Conservation (phyloP, 1,284 basidiomycete species). For the Vanrija sp. region DNA sequence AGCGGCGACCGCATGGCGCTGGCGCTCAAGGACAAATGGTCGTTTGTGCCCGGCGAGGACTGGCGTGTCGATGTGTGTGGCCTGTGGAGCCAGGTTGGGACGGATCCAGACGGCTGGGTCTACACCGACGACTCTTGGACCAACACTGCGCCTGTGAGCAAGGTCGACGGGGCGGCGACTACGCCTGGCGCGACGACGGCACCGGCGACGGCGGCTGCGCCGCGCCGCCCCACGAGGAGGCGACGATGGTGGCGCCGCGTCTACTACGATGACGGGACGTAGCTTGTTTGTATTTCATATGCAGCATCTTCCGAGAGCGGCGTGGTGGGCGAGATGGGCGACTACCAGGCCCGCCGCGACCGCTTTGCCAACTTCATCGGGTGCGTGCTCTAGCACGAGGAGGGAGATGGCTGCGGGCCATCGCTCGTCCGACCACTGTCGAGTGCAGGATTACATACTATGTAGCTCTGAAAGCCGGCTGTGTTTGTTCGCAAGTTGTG, state of each 20-base stretch:
- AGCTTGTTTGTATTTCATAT: too few species aligned
- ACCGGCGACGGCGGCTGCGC: background rate
- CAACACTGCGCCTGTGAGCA: slow-evolving; percentile 2
- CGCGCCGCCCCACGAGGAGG: slow-evolving; percentile 13
- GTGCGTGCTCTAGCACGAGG: too few species aligned
- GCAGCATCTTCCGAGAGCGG: too few species aligned
- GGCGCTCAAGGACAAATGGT: slow-evolving; percentile 40
- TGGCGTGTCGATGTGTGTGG: slow-evolving; percentile 46
- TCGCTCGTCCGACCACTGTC: too few species aligned
- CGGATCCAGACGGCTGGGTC: slow-evolving; percentile 45
- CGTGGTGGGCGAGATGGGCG: too few species aligned
- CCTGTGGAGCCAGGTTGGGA: slow-evolving; percentile 39
- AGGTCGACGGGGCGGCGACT: background rate
- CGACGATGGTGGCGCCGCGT: slow-evolving; percentile 19
- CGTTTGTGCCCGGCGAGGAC: slow-evolving; percentile 44
- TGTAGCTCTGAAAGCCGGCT: too few species aligned
- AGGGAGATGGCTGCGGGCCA: too few species aligned
- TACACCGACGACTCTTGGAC: slow-evolving; percentile 48
- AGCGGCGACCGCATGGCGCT: slow-evolving; percentile 30
- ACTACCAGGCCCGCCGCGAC: too few species aligned
- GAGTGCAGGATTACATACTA: too few species aligned
- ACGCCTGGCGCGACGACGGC: background rate
- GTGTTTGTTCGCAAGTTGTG: too few species aligned
- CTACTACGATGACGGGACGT: slow-evolving; percentile 1
- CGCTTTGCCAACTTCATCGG: too few species aligned